Base-by-base conservation (phyloP, 2,329 filamentous ascomycete species). In the Harringtonia lauricola region DNA sequence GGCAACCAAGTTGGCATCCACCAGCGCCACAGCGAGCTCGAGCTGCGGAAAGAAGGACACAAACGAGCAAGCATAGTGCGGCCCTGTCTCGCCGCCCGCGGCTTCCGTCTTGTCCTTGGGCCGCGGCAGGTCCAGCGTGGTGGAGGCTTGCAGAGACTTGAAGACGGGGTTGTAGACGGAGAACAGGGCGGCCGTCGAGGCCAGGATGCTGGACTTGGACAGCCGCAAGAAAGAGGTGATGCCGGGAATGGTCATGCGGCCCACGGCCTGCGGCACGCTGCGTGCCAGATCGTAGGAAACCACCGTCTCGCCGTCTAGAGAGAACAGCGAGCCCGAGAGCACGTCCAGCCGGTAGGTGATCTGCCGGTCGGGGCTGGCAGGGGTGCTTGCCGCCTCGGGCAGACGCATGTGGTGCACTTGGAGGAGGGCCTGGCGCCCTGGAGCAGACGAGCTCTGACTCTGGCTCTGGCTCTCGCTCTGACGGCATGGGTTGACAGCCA, bases 151-250 rank as follows among this genome's bases (percentile, higher is more conserved):
- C n/a, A 77, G 56, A 8, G 75, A 78, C 26, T 66, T 73, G 57
- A 79, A 88, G 47, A 80, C 75, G 29, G 81, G 76, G 59, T 87
- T 86, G 57, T 82, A 83, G 14, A 86, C 66, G 35, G 66, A 70
- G 34, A 83, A 71, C 1, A 70, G 67, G 10, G 68, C 62, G 1
- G 68, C 54, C 0, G 78, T 79, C n/a, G 75, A 67, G 2, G 76
- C 71, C 36, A 89, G 67, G 1, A 86, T 59, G 5, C 82, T 76
- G 8, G 81, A 77, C 45, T 73, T 74, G 8, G 81, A 84, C 0
- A 88, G 64, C 8, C 80, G 72, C 8, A 82, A 56, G 53, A 86
- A 85, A 2, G 81, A 82, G 18, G 67, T 66, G 3, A 78, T 66
- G 2, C 64, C 68, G 6, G 70, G 61, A 34, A 73, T 63, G 7